Evolutionary conservation across 768 basidiomycete species (phyloP).

Genomic region (Epithele typhae): DNA sequence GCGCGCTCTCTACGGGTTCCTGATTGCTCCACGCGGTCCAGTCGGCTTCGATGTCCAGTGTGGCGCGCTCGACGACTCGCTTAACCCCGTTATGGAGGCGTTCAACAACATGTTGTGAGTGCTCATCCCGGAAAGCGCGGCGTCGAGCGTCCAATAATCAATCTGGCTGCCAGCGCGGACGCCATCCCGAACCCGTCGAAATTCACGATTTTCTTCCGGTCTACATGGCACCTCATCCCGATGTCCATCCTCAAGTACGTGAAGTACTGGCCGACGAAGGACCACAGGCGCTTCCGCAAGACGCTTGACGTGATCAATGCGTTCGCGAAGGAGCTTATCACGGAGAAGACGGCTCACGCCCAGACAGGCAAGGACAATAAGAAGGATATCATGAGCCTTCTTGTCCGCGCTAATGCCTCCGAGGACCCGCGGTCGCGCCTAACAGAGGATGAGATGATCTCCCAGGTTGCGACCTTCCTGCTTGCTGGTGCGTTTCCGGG

Average conservation of each 20-base stretch:
- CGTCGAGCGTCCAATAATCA: slow-evolving; percentile 12
- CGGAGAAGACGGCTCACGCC: slow-evolving; percentile 19
- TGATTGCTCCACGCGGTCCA: neutral
- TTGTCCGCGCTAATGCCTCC: slow-evolving; percentile 28
- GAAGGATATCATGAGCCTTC: slow-evolving; percentile 32
- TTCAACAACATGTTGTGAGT: slow-evolving; percentile 24
- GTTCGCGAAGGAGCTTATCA: slow-evolving; percentile 21
- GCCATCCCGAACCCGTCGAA: slow-evolving; percentile 20
- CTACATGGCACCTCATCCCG: slow-evolving; percentile 27
- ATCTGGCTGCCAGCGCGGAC: slow-evolving; percentile 16
- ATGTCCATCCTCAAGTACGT: slow-evolving; percentile 20
- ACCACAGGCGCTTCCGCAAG: slow-evolving; percentile 25
- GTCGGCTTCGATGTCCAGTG: slow-evolving; percentile 25
- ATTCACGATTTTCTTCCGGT: slow-evolving; percentile 22
- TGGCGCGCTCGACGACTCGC: slow-evolving; percentile 18
- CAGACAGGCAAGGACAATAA: slow-evolving; percentile 18
- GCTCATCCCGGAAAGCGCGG: neutral
- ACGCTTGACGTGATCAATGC: slow-evolving; percentile 22
- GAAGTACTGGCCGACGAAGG: slow-evolving; percentile 26
- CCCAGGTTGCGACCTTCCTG: slow-evolving; percentile 24
- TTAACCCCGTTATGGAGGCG: slow-evolving; percentile 17
- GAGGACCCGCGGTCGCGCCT: slow-evolving; percentile 26
- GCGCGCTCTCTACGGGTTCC: neutral
- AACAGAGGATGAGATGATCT: slow-evolving; percentile 28
- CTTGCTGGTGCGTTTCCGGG: slow-evolving; percentile 8